These are phyloP conservation scores for Tilletia walkeri DNA, from an alignment of 1,284 basidiomycete species.

Conservation along the genomic window DNA sequence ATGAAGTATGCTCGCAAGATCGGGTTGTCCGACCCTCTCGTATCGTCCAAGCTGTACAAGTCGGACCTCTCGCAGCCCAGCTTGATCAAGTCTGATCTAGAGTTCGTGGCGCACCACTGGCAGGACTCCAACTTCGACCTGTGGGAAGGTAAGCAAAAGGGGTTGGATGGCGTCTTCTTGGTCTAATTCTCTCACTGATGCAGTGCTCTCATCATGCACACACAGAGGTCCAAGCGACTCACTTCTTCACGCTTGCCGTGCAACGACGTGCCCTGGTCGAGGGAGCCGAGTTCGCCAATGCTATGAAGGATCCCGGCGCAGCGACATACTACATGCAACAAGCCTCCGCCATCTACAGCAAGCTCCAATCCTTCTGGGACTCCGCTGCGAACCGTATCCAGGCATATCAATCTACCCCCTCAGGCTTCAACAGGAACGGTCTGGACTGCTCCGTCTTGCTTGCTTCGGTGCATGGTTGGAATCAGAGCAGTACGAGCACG, in stretches of 20 bases:
- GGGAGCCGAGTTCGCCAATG: slow-evolving; percentile 36
- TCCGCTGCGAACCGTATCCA: slow-evolving; percentile 26
- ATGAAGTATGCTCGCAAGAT: slow-evolving; percentile 37
- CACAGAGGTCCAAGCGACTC: slow-evolving; percentile 31
- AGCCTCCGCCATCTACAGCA: slow-evolving; percentile 28
- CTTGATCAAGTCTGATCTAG: slow-evolving; percentile 42
- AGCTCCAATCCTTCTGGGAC: slow-evolving; percentile 38
- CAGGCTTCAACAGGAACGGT: slow-evolving; percentile 25
- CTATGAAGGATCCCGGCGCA: slow-evolving; percentile 39
- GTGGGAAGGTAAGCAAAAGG: slow-evolving; percentile 22
- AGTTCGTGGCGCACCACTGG: slow-evolving; percentile 44
- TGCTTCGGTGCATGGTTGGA: slow-evolving; percentile 35
- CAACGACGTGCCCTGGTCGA: slow-evolving; percentile 38
- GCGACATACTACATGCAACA: slow-evolving; percentile 38
- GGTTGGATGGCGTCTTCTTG: too few species aligned
- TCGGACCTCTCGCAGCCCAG: slow-evolving; percentile 29
- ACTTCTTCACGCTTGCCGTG: slow-evolving; percentile 45
- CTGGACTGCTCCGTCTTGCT: slow-evolving; percentile 38
- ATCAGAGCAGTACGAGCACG: slow-evolving; percentile 23
- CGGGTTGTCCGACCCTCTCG: slow-evolving; percentile 32
- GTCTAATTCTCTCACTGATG: too few species aligned
- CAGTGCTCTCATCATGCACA: background rate
- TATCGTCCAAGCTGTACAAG: slow-evolving; percentile 32
- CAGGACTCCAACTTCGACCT: slow-evolving; percentile 35
- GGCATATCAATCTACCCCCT: slow-evolving; percentile 34